Conservation (phyloP, 2,329 filamentous ascomycete genomes). For the Cercospora zeae-maydis region DNA sequence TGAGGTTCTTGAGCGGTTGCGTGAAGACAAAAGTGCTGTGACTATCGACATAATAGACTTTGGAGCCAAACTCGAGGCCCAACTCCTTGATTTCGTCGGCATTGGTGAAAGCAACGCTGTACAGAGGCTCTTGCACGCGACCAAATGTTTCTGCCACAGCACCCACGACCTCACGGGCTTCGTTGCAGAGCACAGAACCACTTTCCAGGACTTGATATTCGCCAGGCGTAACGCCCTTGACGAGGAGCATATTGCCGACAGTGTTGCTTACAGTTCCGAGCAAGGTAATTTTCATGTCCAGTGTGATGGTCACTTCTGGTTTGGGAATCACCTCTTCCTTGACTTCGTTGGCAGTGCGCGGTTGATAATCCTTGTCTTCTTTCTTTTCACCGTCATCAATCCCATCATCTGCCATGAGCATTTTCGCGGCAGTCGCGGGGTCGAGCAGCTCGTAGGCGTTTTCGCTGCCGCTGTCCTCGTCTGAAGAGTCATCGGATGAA, state of each 20-base stretch:
- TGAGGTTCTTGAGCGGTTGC: constrained; percentile 70
- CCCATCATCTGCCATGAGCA: constrained; percentile 78
- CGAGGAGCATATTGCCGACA: constrained; percentile 73
- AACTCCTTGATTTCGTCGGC: constrained; percentile 64
- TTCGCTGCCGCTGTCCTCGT: constrained; percentile 52
- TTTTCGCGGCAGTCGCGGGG: constrained; percentile 75
- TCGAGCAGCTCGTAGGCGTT: constrained; percentile 69
- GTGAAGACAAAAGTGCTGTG: constrained; percentile 86
- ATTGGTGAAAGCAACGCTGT: constrained; percentile 73
- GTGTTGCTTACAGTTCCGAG: constrained; percentile 73
- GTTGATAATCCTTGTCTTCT: constrained; percentile 43
- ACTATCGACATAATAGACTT: constrained; percentile 73
- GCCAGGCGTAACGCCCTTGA: constrained; percentile 74
- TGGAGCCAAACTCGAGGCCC: constrained; percentile 64
- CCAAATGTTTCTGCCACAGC: constrained; percentile 80
- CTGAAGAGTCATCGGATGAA: constrained; percentile 36
- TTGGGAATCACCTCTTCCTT: constrained; percentile 51
- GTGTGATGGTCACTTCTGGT: constrained; percentile 73
- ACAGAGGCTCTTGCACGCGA: constrained; percentile 78
- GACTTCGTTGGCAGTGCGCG: constrained; percentile 81
- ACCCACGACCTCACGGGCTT: constrained; percentile 72
- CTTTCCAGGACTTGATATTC: constrained; percentile 81
- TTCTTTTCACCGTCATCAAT: constrained; percentile 72
- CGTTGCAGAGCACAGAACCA: constrained; percentile 77
- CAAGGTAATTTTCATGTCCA: constrained; percentile 70